Conservation (phyloP, 768 basidiomycete species). For the Coprinopsis strossmayeri region DNA sequence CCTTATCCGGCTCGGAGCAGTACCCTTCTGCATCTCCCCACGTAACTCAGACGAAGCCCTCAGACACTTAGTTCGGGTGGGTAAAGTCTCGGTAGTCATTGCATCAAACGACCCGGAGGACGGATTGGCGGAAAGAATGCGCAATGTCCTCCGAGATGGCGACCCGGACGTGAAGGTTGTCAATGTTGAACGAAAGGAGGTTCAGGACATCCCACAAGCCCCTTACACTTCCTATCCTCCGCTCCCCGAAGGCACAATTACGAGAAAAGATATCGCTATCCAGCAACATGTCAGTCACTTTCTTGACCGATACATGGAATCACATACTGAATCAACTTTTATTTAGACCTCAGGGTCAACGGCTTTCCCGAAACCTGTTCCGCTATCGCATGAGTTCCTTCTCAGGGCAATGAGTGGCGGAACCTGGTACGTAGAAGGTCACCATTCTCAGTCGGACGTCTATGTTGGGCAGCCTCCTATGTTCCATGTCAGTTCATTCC, state of each 20-base stretch:
- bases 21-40: neutral
- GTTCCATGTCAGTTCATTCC: neutral
- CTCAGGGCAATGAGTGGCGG: neutral
- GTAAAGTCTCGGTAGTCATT: neutral
- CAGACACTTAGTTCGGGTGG: neutral
- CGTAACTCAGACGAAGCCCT: neutral
- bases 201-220: neutral
- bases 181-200: neutral
- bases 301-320: neutral
- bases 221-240: neutral
- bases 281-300: neutral
- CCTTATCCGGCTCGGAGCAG: neutral
- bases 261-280: neutral
- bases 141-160: neutral
- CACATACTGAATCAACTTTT: neutral
- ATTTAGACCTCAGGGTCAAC: neutral
- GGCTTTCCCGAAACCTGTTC: neutral
- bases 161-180: neutral
- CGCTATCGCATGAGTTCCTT: neutral
- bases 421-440: neutral
- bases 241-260: neutral
- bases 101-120: neutral
- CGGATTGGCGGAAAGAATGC: neutral
- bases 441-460: neutral
- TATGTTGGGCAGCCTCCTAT: neutral